phyloP scores from a whole-genome alignment of 2,329 filamentous ascomycete genomes.

The Myriosclerotinia duriaeana region DNA sequence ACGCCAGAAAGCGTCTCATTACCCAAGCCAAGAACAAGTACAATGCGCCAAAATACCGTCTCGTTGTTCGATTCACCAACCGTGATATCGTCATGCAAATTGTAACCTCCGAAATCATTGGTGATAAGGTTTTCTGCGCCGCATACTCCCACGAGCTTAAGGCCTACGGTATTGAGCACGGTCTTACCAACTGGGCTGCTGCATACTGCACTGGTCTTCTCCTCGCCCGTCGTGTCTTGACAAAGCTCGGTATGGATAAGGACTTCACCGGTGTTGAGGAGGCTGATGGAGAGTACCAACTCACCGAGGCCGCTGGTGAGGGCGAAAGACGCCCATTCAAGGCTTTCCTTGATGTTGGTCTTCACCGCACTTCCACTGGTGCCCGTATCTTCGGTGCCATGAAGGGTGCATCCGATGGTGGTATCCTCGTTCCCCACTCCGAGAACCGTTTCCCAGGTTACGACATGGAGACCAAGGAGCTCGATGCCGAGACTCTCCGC shows the following conservation, averaged over 20 bases:
- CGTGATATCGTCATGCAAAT: slow-evolving; percentile 99
- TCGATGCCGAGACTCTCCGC: slow-evolving; percentile 93
- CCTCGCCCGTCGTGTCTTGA: slow-evolving; percentile 91
- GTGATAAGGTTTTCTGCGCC: slow-evolving; percentile 92
- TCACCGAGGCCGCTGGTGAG: slow-evolving; percentile 87
- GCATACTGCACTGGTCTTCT: slow-evolving; percentile 96
- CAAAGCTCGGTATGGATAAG: slow-evolving; percentile 95
- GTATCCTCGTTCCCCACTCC: slow-evolving; percentile 94
- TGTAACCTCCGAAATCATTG: slow-evolving; percentile 90
- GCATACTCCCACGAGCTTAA: slow-evolving; percentile 98
- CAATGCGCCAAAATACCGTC: slow-evolving; percentile 99
- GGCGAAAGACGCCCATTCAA: slow-evolving; percentile 98
- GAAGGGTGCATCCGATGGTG: slow-evolving; percentile 99
- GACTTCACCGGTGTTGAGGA: slow-evolving; percentile 95
- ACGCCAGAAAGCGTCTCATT: slow-evolving; percentile 98
- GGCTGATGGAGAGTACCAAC: slow-evolving; percentile 89
- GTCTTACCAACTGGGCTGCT: slow-evolving; percentile 99
- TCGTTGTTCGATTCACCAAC: slow-evolving; percentile 99
- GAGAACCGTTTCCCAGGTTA: slow-evolving; percentile 99
- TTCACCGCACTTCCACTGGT: slow-evolving; percentile 95
- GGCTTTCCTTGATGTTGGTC: slow-evolving; percentile 96
- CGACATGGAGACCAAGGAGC: slow-evolving; percentile 97
- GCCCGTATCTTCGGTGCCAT: slow-evolving; percentile 98
- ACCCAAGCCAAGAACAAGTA: slow-evolving; percentile 99
- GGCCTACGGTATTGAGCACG: slow-evolving; percentile 96